These are phyloP conservation scores for Magnaporthiopsis poae DNA, from an alignment of 2,329 filamentous ascomycete genomes.

Conservation along the genomic window DNA sequence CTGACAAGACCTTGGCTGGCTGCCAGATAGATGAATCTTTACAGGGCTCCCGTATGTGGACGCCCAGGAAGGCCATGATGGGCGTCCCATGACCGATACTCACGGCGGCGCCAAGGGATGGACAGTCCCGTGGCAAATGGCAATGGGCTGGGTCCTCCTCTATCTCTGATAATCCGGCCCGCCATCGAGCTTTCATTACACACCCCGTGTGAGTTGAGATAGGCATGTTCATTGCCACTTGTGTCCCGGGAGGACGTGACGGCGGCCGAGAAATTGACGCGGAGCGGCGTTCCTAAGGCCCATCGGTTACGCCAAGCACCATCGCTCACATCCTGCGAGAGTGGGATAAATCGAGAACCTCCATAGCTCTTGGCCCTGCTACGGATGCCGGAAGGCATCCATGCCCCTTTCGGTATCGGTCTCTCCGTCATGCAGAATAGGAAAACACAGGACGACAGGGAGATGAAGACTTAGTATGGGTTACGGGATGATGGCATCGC, in stretches of 20 bases:
- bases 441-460: not conserved
- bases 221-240: not conserved
- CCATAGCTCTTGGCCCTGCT: not conserved
- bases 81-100: not conserved
- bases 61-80: not conserved
- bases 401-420: not conserved
- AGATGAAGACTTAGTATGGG: no score
- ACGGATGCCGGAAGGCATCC: not conserved
- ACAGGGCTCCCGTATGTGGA: not conserved
- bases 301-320: not conserved
- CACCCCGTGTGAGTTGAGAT: not conserved
- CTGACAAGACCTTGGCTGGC: not conserved
- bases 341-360: not conserved
- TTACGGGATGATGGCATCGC: no score
- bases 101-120: not conserved
- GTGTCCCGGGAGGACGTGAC: not conserved
- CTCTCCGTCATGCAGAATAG: not conserved
- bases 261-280: not conserved
- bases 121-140: no score
- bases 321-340: not conserved
- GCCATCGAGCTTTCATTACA: not conserved
- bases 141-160: no score
- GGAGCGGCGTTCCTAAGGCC: not conserved
- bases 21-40: not conserved
- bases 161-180: not conserved